phyloP scores from a whole-genome alignment of 2,329 filamentous ascomycete genomes.

The Magnaporthiopsis rhizophila region DNA sequence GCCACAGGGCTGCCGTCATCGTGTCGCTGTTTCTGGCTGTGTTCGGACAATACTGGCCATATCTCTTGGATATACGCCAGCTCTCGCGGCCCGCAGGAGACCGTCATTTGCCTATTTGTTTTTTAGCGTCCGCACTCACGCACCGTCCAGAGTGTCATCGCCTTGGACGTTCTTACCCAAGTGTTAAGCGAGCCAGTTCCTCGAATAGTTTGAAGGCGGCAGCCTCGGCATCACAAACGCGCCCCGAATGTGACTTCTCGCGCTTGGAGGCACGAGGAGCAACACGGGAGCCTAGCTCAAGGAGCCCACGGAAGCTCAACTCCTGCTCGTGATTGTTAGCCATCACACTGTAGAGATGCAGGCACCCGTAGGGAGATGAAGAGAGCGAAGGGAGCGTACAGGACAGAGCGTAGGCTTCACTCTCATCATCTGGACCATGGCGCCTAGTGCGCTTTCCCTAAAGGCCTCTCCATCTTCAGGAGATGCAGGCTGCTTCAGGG shows the following conservation, averaged over 20 bases:
- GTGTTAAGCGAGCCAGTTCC: slow-evolving; percentile 13
- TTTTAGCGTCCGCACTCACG: slow-evolving; percentile 8
- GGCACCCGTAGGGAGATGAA: neutral
- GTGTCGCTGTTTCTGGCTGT: neutral
- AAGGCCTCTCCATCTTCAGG: neutral
- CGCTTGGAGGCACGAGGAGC: neutral
- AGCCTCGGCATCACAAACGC: neutral
- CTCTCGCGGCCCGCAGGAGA: neutral
- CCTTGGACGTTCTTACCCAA: slow-evolving; percentile 12
- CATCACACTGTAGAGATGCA: neutral
- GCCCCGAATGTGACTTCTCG: neutral
- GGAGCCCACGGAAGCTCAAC: slow-evolving; percentile 24
- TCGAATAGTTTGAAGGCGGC: slow-evolving; percentile 10
- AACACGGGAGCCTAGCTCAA: neutral
- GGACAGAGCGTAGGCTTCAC: slow-evolving; percentile 41
- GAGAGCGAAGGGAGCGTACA: slow-evolving; percentile 13
- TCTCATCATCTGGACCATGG: slow-evolving; percentile 41
- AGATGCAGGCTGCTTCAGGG: neutral
- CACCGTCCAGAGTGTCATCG: neutral
- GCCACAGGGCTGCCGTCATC: neutral
- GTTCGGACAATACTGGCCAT: slow-evolving; percentile 3
- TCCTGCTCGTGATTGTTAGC: slow-evolving; percentile 15
- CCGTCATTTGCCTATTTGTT: slow-evolving; percentile 30
- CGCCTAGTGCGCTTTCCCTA: slow-evolving; percentile 32
- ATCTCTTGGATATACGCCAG: slow-evolving; percentile 1